These are phyloP conservation scores for Phytophthora constricta DNA, from an alignment of 352 stramenopile species.

Conservation along the genomic window DNA sequence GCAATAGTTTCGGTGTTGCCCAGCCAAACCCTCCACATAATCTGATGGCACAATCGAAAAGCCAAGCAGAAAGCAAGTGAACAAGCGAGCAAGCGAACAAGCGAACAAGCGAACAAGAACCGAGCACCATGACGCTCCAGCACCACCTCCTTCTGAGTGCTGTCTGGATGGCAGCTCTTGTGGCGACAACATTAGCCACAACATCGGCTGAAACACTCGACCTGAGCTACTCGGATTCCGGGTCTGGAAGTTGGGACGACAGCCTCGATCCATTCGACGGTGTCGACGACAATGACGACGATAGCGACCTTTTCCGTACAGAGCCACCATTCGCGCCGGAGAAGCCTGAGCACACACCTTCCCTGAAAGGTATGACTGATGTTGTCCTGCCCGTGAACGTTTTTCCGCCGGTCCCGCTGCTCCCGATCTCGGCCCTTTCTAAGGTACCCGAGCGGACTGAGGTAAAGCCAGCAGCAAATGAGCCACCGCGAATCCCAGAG, in stretches of 20 bases:
- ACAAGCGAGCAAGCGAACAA: not conserved
- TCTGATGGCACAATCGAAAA: not conserved
- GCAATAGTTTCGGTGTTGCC: no score
- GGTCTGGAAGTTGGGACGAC: not conserved
- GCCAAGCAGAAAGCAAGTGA: not conserved
- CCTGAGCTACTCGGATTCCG: not conserved
- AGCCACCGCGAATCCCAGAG: no score
- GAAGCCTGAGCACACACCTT: no score
- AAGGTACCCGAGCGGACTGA: no score
- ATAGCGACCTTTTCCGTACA: no score
- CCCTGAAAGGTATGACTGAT: no score
- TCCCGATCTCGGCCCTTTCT: no score
- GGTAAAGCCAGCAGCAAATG: no score
- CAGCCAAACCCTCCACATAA: not conserved
- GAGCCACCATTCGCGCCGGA: no score
- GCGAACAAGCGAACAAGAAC: not conserved
- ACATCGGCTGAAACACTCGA: not conserved
- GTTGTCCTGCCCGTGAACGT: no score
- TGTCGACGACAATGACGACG: no score
- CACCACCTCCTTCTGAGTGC: not conserved
- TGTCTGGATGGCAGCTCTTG: not conserved
- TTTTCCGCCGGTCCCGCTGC: no score
- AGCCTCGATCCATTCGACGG: not conserved
- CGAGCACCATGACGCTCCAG: not conserved
- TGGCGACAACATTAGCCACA: not conserved